phyloP scores from a whole-genome alignment of 1,284 basidiomycete species.

The Sanguinoderma infundibulare region DNA sequence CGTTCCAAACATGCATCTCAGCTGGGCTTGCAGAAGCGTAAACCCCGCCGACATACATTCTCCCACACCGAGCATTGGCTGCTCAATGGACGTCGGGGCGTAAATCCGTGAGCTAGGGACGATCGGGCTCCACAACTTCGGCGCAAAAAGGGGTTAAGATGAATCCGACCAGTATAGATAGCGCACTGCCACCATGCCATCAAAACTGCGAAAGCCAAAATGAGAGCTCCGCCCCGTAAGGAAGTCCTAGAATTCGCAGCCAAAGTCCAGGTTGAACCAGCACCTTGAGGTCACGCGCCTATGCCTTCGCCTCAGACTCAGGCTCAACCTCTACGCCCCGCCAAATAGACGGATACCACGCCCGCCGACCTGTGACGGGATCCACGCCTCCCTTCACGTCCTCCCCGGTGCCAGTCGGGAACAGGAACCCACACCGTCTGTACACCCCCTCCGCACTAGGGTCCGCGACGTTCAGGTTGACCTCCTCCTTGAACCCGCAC shows the following conservation, averaged over 20 bases:
- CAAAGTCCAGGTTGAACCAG: too few relatives aligned
- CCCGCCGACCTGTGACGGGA: conserved; percentile 14
- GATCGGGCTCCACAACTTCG: too few relatives aligned
- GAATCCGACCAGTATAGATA: too few relatives aligned
- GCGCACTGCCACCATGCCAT: too few relatives aligned
- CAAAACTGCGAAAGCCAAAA: too few relatives aligned
- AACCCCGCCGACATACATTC: too few relatives aligned
- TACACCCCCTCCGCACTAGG: conserved; percentile 15
- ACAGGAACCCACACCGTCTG: conserved; percentile 17
- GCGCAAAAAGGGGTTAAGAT: neutral
- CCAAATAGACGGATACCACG: conserved; percentile 7
- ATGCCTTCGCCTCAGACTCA: neutral
- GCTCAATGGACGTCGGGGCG: too few relatives aligned
- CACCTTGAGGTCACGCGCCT: too few relatives aligned
- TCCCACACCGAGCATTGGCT: too few relatives aligned
- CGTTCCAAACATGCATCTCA: neutral
- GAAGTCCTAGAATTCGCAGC: too few relatives aligned
- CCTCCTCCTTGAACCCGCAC: conserved; percentile 17
- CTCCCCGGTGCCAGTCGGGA: conserved; percentile 9
- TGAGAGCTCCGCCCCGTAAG: too few relatives aligned
- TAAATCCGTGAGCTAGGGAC: neutral
- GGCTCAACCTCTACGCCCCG: neutral
- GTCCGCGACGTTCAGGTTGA: conserved; percentile 16
- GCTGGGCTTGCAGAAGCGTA: too few relatives aligned
- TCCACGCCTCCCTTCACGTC: conserved; percentile 7